Evolutionary conservation across 2,329 filamentous ascomycete species (phyloP), one percentile per base, ranked within the genome.

Genomic region (Trichoderma hamatum): DNA sequence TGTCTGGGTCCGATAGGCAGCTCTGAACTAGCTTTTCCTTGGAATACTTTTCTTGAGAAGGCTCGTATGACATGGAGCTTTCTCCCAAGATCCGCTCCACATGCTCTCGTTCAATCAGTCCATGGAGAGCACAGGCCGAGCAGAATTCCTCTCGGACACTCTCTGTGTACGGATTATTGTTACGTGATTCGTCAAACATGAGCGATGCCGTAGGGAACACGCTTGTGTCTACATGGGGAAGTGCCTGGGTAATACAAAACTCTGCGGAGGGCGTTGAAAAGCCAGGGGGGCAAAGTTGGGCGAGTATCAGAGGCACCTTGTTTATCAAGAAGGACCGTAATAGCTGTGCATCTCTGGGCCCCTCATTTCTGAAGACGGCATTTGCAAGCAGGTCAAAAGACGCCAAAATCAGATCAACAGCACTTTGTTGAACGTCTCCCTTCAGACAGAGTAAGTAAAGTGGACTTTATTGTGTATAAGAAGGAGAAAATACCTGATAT

Each of bases 331-430:
- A 99, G 0, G 94, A 96, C 43, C 93, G 90, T 63, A 97, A 85
- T 21, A 95, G 81, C 69, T 94, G 90, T 68, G 92, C 92, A 6
- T 84, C 82, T 68, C 84, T 84, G 52, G 81, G 81, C 0, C 83
- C 83, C 71, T 88, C 85, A 54, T 84, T 85, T 6, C 85, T 88
- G 73, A 96, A 92, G 71, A 95, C 92, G 5, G 92, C 91, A 75
- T 97, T 97, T 43, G 94, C 92, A 19, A 99, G 84, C 5, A 96
- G 86, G 74, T 98, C 94, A 75, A 99, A 98, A 0, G 94, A 90
- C 1, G 94, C 93, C 11, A 95, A 86, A 52, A 98, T 91, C 2
- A 98, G 84, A 74, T 97, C 94, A 66, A 93, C 88, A 0, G 92
- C 89, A 55, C 93, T 89, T 14, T 88, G 86, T 78, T 95, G 91